Base-by-base conservation (phyloP, 2,329 filamentous ascomycete genomes). In the Sarocladium brachiariae region DNA sequence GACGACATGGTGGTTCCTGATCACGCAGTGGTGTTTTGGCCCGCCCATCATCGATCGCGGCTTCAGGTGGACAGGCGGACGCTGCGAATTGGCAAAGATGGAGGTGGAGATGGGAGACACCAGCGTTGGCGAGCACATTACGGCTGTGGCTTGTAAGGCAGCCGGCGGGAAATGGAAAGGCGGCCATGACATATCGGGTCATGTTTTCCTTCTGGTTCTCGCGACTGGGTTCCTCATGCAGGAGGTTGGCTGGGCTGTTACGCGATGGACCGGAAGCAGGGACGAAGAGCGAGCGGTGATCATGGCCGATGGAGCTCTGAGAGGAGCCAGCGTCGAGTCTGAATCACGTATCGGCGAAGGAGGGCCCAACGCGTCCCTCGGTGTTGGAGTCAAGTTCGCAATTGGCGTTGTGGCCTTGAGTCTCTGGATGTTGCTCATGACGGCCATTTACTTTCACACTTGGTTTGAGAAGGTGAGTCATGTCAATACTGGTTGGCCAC, bases 371-470 rank as follows among this genome's bases (percentile, higher is more conserved):
- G 56, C 59, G 38, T 58, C 59, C 45, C 65, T 79, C 51, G 71
- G 75, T 2, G 57, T 77, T 48, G 69, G 76, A 8, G 69, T 70
- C 58, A 72, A 80, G 74, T 70, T 86, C 56, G 78, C 83, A 55
- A 69, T 77, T 21, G 76, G 63, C 0, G 81, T 96, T 23, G 77
- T 86, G 16, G 83, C 69, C 0, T 61, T 96, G 62, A 89, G 85
- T 62, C 80, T 84, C 73, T 97, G 93, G 89, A 99, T 99, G 93
- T 69, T 99, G 64, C 75, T 97, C 54, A 99, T 99, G 93, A 99
- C 93, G 35, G 91, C 91, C 2, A 91, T 95, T 34, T 99, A 92
- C 75, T 99, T 99, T 63, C 93, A 99, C 68, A 99, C 93, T 1
- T 97, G 92, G 91, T 84, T 95, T 60, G 93, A 99, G 73, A 99